Evolutionary conservation across 2,329 filamentous ascomycete species (phyloP).

Genomic region (Spiromastix sp.): DNA sequence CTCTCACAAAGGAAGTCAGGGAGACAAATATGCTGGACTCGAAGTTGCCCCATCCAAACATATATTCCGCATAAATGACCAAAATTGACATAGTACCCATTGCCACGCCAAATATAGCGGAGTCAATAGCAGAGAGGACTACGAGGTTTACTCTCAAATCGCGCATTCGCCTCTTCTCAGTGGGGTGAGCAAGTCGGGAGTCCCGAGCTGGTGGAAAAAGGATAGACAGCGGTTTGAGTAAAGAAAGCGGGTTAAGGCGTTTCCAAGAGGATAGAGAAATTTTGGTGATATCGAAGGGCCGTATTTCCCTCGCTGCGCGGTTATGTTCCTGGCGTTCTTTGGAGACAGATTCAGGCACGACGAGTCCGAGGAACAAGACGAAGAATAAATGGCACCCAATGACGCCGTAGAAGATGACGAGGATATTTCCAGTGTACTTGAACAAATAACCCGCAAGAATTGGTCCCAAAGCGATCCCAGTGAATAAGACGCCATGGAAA

Average conservation of each 20-base stretch:
- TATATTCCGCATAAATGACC: conserved; percentile 69
- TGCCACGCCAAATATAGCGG: conserved; percentile 67
- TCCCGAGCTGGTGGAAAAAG: conserved; percentile 52
- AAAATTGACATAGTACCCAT: conserved; percentile 75
- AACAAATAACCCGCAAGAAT: conserved; percentile 72
- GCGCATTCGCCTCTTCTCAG: conserved; percentile 48
- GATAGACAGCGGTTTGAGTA: conserved; percentile 66
- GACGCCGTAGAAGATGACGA: conserved; percentile 78
- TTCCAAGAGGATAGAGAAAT: conserved; percentile 23
- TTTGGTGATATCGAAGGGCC: conserved; percentile 24
- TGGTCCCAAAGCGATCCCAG: conserved; percentile 80
- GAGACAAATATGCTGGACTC: conserved; percentile 76
- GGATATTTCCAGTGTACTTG: conserved; percentile 59
- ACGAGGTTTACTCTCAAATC: conserved; percentile 70
- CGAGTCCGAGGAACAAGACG: conserved; percentile 57
- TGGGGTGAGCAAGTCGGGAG: conserved; percentile 19
- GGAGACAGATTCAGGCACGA: conserved; percentile 78
- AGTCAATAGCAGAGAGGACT: conserved; percentile 68
- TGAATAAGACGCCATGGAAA: conserved; percentile 80
- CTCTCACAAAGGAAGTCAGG: conserved; percentile 64
- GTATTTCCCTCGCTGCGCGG: conserved; percentile 52
- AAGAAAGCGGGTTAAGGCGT: conserved; percentile 46
- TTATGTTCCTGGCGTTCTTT: conserved; percentile 60
- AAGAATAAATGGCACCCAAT: conserved; percentile 64
- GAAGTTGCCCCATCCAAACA: conserved; percentile 72